Conservation (phyloP, 352 stramenopile species). For the Globisporangium parvum region DNA sequence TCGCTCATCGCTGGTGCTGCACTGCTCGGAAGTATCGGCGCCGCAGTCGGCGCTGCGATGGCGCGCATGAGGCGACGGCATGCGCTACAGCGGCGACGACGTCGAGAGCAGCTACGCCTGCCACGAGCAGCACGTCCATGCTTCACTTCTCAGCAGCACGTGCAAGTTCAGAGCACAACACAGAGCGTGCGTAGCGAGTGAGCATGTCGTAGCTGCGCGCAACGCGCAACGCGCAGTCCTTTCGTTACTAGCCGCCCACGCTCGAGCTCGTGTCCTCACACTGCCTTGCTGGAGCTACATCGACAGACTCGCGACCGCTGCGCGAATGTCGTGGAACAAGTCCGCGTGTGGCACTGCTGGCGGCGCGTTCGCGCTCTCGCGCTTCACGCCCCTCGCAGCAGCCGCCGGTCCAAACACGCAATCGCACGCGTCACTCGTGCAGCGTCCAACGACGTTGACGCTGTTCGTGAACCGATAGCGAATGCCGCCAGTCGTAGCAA, state of each 20-base stretch:
- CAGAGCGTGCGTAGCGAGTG: no score
- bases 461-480: conserved; percentile 43
- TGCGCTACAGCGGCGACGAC: not conserved
- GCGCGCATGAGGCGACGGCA: no score
- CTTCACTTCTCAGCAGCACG: no score
- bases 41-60: not conserved
- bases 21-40: not conserved
- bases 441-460: conserved; percentile 25
- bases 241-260: no score
- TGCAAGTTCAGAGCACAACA: no score
- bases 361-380: conserved; percentile 8
- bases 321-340: conserved; percentile 33
- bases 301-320: conserved; percentile 33
- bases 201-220: no score
- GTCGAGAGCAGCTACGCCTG: not conserved
- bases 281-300: not conserved
- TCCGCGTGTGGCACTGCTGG: conserved; percentile 21
- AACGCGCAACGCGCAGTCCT: no score
- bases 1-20: not conserved
- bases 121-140: no score
- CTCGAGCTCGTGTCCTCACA: not conserved
- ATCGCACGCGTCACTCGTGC: conserved; percentile 20
- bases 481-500: conserved; percentile 28
- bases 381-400: conserved; percentile 2
- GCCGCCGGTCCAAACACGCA: conserved; percentile 32